Conservation (phyloP, 2,329 filamentous ascomycete species). For the Blastomyces percursus region DNA sequence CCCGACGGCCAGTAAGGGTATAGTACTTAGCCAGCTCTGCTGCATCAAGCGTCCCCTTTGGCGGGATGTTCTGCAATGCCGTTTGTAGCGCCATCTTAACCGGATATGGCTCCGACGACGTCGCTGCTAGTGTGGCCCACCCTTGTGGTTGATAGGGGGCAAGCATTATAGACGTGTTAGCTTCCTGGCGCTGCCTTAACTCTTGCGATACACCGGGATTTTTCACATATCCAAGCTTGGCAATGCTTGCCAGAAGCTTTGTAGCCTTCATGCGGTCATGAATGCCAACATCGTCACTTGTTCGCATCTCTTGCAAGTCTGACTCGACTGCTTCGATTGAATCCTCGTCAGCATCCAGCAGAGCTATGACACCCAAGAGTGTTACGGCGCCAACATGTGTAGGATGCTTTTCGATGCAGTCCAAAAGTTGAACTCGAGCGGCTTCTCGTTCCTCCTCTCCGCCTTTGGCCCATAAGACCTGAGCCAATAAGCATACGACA, state of each 20-base stretch:
- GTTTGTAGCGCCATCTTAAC: constrained; percentile 73
- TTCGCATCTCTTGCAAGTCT: constrained; percentile 63
- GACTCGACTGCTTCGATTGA: constrained; percentile 68
- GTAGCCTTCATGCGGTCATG: constrained; percentile 59
- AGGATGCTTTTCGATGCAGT: constrained; percentile 61
- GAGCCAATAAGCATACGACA: constrained; percentile 73
- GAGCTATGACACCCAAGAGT: constrained; percentile 71
- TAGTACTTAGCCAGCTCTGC: constrained; percentile 62
- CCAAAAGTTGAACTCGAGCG: constrained; percentile 69
- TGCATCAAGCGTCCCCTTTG: constrained; percentile 56
- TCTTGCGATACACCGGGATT: constrained; percentile 33
- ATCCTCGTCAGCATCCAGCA: constrained; percentile 69
- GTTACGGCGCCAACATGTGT: constrained; percentile 70
- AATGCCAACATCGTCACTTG: constrained; percentile 51
- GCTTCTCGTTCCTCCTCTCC: constrained; percentile 60
- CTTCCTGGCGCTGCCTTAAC: constrained; percentile 49
- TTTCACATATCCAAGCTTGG: constrained; percentile 43
- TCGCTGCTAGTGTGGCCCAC: constrained; percentile 63
- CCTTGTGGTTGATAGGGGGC: constrained; percentile 67
- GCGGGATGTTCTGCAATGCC: constrained; percentile 63
- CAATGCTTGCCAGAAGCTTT: constrained; percentile 64
- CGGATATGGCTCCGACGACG: constrained; percentile 43
- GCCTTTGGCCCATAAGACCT: constrained; percentile 87
- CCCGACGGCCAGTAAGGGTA: constrained; percentile 57
- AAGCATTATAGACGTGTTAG: constrained; percentile 68